Evolutionary conservation across 176 grass and related monocot species (phyloP).

Genomic region (Leersia perrieri): DNA sequence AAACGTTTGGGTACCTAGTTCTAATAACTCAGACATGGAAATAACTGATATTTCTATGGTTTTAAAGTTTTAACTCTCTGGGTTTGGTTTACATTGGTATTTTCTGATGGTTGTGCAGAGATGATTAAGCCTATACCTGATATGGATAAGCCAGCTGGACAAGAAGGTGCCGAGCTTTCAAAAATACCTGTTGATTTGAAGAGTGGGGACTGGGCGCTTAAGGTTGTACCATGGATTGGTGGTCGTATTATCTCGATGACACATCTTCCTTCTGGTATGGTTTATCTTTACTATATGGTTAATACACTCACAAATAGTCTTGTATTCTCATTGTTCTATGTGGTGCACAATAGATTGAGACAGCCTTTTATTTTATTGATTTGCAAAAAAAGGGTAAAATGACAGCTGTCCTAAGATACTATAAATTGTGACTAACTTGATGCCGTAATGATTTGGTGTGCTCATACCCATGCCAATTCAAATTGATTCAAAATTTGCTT

Average conservation of each 20-base stretch:
- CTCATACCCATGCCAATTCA: neutral
- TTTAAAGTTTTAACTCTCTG: conserved; percentile 17
- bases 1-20: conserved; percentile 59
- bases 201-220: conserved; percentile 79
- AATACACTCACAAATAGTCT: neutral
- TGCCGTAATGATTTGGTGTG: neutral
- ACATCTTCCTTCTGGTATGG: conserved; percentile 85
- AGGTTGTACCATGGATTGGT: conserved; percentile 91
- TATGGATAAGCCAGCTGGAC: conserved; percentile 47
- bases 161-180: conserved; percentile 70
- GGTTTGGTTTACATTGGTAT: neutral
- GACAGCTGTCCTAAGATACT: neutral
- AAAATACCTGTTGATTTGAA: conserved; percentile 85
- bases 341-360: neutral
- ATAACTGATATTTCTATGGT: neutral
- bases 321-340: conserved; percentile 4
- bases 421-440: neutral
- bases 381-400: conserved; percentile 4
- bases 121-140: conserved; percentile 62
- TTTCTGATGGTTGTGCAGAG: conserved; percentile 50
- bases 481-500: neutral
- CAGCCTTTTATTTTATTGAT: neutral
- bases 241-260: conserved; percentile 87
- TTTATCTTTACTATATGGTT: conserved; percentile 9
- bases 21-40: conserved; percentile 1